phyloP scores from a whole-genome alignment of 2,329 filamentous ascomycete species.

The Exophiala lecanii-corni region DNA sequence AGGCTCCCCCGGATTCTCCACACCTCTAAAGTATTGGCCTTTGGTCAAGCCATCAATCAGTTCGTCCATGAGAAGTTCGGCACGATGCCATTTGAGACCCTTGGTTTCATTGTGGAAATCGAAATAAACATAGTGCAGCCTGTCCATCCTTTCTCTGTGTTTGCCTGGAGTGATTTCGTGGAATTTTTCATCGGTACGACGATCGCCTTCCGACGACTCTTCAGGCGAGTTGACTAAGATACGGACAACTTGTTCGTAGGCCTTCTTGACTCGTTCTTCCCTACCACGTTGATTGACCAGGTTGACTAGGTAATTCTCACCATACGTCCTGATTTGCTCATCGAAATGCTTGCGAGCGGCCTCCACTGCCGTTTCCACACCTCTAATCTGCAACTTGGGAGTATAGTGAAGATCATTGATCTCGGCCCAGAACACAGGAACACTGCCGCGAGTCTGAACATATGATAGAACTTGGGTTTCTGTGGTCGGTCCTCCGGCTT shows the following conservation, averaged over 20 bases:
- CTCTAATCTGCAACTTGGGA: slow-evolving; percentile 81
- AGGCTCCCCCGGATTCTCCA: slow-evolving; percentile 71
- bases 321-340: slow-evolving; percentile 89
- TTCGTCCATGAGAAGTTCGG: slow-evolving; percentile 78
- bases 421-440: slow-evolving; percentile 94
- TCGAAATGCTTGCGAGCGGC: slow-evolving; percentile 84
- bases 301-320: slow-evolving; percentile 96
- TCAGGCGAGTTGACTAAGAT: slow-evolving; percentile 64
- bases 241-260: slow-evolving; percentile 87
- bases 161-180: slow-evolving; percentile 57
- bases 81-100: slow-evolving; percentile 87
- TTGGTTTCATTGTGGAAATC: slow-evolving; percentile 98
- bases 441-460: slow-evolving; percentile 92
- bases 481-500: slow-evolving; percentile 56
- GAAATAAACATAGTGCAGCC: slow-evolving; percentile 94
- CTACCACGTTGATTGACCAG: slow-evolving; percentile 94
- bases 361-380: slow-evolving; percentile 71
- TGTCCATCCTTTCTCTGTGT: slow-evolving; percentile 63
- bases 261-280: slow-evolving; percentile 82
- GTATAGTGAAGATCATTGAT: slow-evolving; percentile 90
- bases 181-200: slow-evolving; percentile 71
- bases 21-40: slow-evolving; percentile 88
- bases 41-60: slow-evolving; percentile 69
- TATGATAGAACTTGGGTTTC: slow-evolving; percentile 91
- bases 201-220: slow-evolving; percentile 62